phyloP scores from a whole-genome alignment of 768 basidiomycete genomes.

The Suillus subluteus region DNA sequence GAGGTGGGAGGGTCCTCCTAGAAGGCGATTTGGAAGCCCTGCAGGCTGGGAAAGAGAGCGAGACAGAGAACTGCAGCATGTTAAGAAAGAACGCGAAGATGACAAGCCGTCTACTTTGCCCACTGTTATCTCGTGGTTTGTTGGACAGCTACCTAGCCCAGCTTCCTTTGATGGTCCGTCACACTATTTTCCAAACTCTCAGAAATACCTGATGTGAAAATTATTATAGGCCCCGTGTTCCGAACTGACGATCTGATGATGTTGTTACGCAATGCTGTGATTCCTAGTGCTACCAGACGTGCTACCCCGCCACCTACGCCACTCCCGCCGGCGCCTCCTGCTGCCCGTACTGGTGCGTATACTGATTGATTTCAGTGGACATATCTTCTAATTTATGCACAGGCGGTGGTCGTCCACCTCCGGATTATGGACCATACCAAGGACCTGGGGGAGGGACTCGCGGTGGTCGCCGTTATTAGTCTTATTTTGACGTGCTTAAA shows the following conservation, averaged over 20 bases:
- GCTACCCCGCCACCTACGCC: constrained; percentile 63
- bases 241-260: constrained; percentile 90
- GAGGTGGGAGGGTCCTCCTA: constrained; percentile 38
- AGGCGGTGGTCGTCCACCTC: constrained; percentile 72
- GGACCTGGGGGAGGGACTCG: constrained; percentile 57
- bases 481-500: constrained; percentile 6
- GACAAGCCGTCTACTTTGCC: constrained; percentile 56
- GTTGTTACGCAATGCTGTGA: constrained; percentile 78
- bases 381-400: constrained; percentile 16
- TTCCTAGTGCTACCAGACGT: constrained; percentile 60
- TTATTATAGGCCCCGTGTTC: constrained; percentile 77
- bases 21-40: constrained; percentile 46
- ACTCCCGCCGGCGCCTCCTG: constrained; percentile 40
- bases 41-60: constrained; percentile 48
- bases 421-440: constrained; percentile 86
- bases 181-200: background rate
- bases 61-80: constrained; percentile 44
- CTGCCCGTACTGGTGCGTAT: constrained; percentile 38
- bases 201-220: background rate
- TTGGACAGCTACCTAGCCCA: constrained; percentile 76
- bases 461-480: constrained; percentile 45
- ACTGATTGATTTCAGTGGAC: constrained; percentile 8
- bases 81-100: constrained; percentile 46
- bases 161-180: constrained; percentile 62
- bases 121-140: constrained; percentile 78